Evolutionary conservation across 345 rosid species (phyloP).

Genomic region (Syzygium grande): DNA sequence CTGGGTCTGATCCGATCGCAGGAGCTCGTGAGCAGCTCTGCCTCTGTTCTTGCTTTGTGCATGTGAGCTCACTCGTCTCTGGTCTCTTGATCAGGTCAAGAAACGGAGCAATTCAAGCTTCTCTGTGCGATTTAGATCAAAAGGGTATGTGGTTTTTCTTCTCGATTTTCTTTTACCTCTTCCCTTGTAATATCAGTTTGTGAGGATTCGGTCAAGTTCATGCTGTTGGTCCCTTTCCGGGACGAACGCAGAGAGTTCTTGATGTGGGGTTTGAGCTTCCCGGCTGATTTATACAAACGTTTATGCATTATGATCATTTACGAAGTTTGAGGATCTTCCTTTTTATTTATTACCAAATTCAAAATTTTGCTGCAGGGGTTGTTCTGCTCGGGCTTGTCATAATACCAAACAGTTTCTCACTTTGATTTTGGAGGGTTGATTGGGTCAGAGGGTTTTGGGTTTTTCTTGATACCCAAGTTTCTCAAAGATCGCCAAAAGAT

Average conservation of each 20-base stretch:
- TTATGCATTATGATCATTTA: not conserved
- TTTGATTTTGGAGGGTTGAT: slow-evolving; percentile 7
- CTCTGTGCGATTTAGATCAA: slow-evolving; percentile 13
- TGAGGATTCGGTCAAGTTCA: not conserved
- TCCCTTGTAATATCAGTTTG: not conserved
- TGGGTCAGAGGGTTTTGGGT: slow-evolving; percentile 5
- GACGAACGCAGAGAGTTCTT: not conserved
- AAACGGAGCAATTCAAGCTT: not conserved
- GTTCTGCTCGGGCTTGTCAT: not conserved
- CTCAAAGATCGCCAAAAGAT: not conserved
- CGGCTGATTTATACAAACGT: not conserved
- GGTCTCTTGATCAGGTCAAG: slow-evolving; percentile 4
- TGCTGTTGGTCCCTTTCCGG: not conserved
- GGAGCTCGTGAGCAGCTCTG: slow-evolving; percentile 10
- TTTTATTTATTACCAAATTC: not conserved
- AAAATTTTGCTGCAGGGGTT: not conserved
- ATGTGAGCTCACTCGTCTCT: not conserved
- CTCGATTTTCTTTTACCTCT: not conserved
- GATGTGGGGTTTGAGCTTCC: not conserved
- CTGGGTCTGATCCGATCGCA: not conserved
- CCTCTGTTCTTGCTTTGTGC: not conserved
- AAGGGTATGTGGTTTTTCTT: slow-evolving; percentile 9
- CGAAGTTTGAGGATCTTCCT: not conserved
- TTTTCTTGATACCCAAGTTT: slow-evolving; percentile 8
- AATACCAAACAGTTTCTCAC: not conserved